Evolutionary conservation across 108 stramenopile species (phyloP), one percentile per base, ranked within the genome.

Genomic region (Nannochloropsis granulata): DNA sequence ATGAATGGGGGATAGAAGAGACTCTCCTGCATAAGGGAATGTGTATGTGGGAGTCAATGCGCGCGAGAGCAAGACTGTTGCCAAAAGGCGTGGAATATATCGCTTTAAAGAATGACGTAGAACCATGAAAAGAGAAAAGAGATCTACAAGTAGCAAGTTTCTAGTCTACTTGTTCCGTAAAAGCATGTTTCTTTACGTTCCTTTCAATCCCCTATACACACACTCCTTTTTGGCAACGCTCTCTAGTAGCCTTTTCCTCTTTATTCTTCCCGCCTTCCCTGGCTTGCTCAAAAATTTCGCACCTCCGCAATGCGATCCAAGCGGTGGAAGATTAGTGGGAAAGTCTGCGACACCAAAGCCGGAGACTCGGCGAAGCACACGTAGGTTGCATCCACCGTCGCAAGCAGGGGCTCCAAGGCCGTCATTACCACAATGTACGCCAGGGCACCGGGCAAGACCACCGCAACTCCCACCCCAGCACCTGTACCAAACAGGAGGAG

Each of bases 291-390:
- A 71, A 71, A 71, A n/a, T 71, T 71, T 71, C 56, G 56, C 21
- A 71, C 56, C 56, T 93, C 92, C 7, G 94, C 92, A 81, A 95
- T 92, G 21, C 94, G 92, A 83, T 88, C 92, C 56, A 95, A 84
- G 43, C 94, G 89, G 85, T 94, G 93, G 83, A 91, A 95, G 34
- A 95, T 93, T 21, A 95, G 84, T 44, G 94, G 94, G 80, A 92
- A 95, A 8, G 93, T 90, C 81, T 93, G 93, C 83, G 93, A 92
- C 42, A 95, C 84, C 80, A 93, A 92, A 84, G 91, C 86, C 11
- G 93, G 93, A 84, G 93, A 91, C 89, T 95, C 92, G 12, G 93
- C 94, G 84, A 95, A 95, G 79, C 93, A 93, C 25, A 95, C 92
- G 86, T 95, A 95, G 8, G 93, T 87, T 23, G 93, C 93, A 84